Conservation (phyloP, 208 protist species). For the Leishmania major region DNA sequence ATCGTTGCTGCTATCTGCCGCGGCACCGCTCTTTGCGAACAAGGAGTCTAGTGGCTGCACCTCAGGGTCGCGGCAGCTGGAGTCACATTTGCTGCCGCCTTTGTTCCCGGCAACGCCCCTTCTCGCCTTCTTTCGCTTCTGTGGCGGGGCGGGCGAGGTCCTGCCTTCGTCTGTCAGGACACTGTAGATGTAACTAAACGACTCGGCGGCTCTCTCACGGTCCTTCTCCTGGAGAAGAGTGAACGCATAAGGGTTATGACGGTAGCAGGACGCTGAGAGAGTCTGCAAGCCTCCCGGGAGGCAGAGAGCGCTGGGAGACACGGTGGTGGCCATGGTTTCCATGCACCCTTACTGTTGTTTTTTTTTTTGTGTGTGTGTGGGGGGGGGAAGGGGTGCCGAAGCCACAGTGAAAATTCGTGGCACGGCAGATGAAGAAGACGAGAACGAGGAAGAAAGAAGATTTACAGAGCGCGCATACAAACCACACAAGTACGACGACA, state of each 20-base stretch:
- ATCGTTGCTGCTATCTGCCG: conserved; percentile 33
- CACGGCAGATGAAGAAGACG: background rate
- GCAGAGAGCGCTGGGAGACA: background rate
- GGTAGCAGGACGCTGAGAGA: conserved; percentile 25
- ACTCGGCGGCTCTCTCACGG: conserved; percentile 16
- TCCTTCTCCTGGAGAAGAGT: conserved; percentile 30
- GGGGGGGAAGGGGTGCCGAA: background rate
- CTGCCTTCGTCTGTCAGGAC: conserved; percentile 2
- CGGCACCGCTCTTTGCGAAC: background rate
- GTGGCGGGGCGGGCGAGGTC: background rate
- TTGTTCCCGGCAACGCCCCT: background rate
- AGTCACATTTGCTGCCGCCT: conserved; percentile 11
- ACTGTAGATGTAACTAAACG: conserved; percentile 30
- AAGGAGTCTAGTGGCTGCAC: background rate
- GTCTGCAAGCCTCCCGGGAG: background rate
- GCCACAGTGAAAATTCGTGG: background rate
- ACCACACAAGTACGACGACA: background rate
- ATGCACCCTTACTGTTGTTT: background rate
- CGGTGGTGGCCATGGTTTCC: conserved; percentile 3
- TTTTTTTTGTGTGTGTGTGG: background rate
- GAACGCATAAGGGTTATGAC: conserved; percentile 56
- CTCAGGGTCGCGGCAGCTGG: conserved; percentile 3
- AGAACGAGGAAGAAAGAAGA: background rate
- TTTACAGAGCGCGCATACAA: background rate
- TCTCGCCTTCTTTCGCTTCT: conserved; percentile 4